Base-by-base conservation (phyloP, 2,329 filamentous ascomycete genomes). In the Cylindrodendrum hubeiense region DNA sequence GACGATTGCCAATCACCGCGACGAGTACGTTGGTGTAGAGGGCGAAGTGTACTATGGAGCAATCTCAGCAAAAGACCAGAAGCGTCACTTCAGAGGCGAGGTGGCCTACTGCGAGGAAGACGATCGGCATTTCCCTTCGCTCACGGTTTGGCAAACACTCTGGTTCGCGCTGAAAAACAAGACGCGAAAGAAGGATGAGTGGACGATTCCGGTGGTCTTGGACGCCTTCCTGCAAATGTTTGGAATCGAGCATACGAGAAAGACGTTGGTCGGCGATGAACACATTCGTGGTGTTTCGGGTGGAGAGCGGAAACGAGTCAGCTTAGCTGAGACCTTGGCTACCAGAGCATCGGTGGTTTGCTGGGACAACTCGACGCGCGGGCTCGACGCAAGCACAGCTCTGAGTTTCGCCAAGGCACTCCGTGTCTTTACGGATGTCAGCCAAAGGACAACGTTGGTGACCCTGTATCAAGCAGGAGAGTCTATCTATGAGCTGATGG, bases 361-460 rank as follows among this genome's bases (percentile, higher is more conserved):
- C 92, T 72, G 92, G 93, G 74, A 87, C 85, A 3, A 93, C 90
- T 3, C 81, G 89, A 63, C 65, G 5, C 49, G 62, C 5, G 91
- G 90, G 37, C 80, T 93, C 1, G 90, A 93, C 76, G 87, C 90
- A 7, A 90, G 86, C n/a, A 92, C 89, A 1, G 91, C 91, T 5
- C 81, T 93, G 4, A 90, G 92, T 67, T 92, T 91, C 67, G 88
- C 87, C 13, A 87, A 86, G 55, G 84, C 84, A 1, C 76, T 88
- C 3, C 84, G 86, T 5, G 81, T 83, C 63, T 88, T 91, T 83
- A 91, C 90, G 5, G 88, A 91, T 66, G 83, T 90, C 67, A 86
- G 84, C 67, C 85, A 89, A 64, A 84, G 87, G 13, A 91, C 90
- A 0, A 91, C 89, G 0, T 81, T 92, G 57, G 89, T 91, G 24